phyloP scores from a whole-genome alignment of 129 eudicot species.

The Glebionis coronaria region DNA sequence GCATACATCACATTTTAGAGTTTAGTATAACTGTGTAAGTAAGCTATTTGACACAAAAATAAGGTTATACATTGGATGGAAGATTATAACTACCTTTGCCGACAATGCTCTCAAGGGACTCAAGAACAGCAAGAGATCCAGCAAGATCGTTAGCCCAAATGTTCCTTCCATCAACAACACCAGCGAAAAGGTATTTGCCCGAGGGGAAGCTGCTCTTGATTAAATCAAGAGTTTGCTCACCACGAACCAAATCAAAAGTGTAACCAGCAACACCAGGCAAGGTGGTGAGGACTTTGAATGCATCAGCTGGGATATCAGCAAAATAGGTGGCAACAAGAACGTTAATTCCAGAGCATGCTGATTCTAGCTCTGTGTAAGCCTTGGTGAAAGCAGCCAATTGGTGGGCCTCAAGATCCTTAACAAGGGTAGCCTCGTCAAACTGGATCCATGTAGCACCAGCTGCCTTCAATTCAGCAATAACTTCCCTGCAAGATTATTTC shows the following conservation, averaged over 20 bases:
- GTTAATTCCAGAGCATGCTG: conserved; percentile 68
- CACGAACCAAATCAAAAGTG: conserved; percentile 91
- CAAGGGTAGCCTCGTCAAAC: conserved; percentile 88
- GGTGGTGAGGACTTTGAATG: conserved; percentile 68
- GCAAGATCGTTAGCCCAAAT: conserved; percentile 96
- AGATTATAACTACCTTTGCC: conserved; percentile 67
- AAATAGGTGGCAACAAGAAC: conserved; percentile 80
- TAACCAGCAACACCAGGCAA: conserved; percentile 66
- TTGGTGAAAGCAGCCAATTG: conserved; percentile 77
- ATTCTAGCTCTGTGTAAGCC: conserved; percentile 71
- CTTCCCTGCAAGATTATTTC: conserved; percentile 57
- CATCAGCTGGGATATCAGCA: conserved; percentile 77
- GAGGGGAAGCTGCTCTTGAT: conserved; percentile 58
- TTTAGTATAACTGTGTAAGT: neutral
- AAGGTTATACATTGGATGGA: neutral
- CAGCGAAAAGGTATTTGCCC: conserved; percentile 76
- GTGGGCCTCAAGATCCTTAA: conserved; percentile 76
- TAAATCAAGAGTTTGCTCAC: conserved; percentile 59
- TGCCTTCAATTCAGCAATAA: conserved; percentile 82
- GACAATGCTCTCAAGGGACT: conserved; percentile 75
- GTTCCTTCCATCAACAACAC: conserved; percentile 96
- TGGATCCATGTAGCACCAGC: conserved; percentile 96
- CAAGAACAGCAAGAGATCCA: conserved; percentile 52
- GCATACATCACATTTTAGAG: conserved; percentile 17
- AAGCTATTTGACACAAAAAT: neutral